These are phyloP conservation scores for Diospyros lotus DNA, from an alignment of 148 eudicot species.

Conservation along the genomic window DNA sequence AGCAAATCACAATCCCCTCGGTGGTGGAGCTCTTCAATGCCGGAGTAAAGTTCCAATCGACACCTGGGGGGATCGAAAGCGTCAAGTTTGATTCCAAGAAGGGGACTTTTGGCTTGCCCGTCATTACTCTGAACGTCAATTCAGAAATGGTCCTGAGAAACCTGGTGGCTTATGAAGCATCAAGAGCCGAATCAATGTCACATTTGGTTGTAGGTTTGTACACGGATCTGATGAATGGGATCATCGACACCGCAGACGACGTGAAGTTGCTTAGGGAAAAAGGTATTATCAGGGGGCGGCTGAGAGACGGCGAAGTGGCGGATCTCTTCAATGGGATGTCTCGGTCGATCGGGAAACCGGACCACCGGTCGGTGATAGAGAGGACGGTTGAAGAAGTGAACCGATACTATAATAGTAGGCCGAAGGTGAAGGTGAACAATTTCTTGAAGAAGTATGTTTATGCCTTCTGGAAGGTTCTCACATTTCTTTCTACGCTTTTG, in stretches of 20 bases:
- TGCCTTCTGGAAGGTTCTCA: background rate
- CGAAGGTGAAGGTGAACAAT: background rate
- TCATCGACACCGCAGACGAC: conserved; percentile 23
- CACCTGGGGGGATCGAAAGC: background rate
- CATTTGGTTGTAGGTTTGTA: conserved; percentile 18
- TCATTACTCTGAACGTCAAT: conserved; percentile 6
- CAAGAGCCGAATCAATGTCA: conserved; percentile 7
- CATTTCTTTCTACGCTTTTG: background rate
- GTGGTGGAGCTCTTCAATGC: conserved; percentile 18
- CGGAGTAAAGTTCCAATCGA: background rate
- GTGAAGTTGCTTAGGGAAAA: conserved; percentile 10
- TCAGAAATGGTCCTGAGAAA: conserved; percentile 17
- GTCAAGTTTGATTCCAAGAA: background rate
- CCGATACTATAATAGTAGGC: background rate
- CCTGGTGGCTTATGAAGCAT: conserved; percentile 19
- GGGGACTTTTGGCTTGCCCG: conserved; percentile 16
- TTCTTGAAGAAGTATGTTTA: background rate
- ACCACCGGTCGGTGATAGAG: background rate
- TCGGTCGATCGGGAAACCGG: background rate
- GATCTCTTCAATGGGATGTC: conserved; percentile 27
- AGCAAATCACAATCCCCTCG: conserved; percentile 23
- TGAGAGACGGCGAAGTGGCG: conserved; percentile 21
- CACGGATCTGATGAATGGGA: conserved; percentile 31
- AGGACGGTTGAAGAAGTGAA: background rate
- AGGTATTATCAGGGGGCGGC: conserved; percentile 14